Evolutionary conservation across 305 asterid species (phyloP).

Genomic region (Fraxinus velutina): DNA sequence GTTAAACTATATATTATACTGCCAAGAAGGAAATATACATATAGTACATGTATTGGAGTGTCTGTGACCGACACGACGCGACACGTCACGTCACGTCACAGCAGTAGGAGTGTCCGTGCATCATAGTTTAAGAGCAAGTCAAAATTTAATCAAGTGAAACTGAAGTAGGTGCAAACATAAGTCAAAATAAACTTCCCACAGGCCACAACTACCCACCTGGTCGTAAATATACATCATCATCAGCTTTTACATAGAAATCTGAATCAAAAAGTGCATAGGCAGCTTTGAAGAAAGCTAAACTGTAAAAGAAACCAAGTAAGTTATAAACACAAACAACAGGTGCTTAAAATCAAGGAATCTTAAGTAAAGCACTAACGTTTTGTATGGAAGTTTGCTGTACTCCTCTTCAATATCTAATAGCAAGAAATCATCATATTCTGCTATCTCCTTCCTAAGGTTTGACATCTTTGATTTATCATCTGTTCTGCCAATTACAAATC

Average conservation of each 20-base stretch:
- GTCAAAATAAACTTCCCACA: constrained; percentile 11
- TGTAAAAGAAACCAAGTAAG: constrained; percentile 39
- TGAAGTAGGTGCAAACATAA: not conserved
- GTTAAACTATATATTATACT: not conserved
- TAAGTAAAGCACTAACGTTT: constrained; percentile 70
- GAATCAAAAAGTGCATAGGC: constrained; percentile 89
- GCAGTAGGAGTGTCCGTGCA: not conserved
- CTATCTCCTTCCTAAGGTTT: constrained; percentile 73
- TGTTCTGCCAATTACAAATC: constrained; percentile 86
- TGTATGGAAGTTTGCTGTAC: constrained; percentile 99
- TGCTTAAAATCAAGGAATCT: constrained; percentile 12
- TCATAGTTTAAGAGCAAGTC: constrained; percentile 10
- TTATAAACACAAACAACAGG: constrained; percentile 15
- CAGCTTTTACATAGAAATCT: constrained; percentile 95
- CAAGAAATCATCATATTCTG: constrained; percentile 82
- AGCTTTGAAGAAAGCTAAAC: constrained; percentile 93
- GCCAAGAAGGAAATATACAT: not conserved
- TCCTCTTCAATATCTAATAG: constrained; percentile 93
- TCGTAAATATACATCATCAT: constrained; percentile 91
- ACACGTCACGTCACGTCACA: not conserved
- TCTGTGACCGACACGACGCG: not conserved
- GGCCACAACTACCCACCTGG: constrained; percentile 68
- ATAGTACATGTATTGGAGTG: not conserved
- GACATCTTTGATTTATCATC: constrained; percentile 72
- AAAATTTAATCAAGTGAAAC: constrained; percentile 9